Evolutionary conservation across 768 basidiomycete genomes (phyloP), one percentile per base, ranked within the genome.

Genomic region (Psilocybe cyanescens): DNA sequence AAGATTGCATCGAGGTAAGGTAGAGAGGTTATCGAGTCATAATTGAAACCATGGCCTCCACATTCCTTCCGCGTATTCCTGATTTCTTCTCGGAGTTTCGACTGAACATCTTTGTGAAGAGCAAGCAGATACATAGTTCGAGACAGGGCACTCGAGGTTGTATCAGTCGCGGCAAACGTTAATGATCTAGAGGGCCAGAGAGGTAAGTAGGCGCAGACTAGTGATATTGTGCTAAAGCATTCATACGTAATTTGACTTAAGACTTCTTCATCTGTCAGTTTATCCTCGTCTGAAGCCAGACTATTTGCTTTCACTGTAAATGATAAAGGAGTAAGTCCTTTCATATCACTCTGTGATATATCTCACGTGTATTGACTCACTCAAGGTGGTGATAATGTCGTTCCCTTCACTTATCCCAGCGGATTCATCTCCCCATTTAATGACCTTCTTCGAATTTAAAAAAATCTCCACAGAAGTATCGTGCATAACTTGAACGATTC

Each of bases 331-430:
- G 19, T 19, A 1, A 19, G 19, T 19, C 19, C 19, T 19, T 19
- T 19, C 19, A 19, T 19, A 19, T 19, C 19, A 19, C 19, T 19
- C 19, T 19, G 19, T 19, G 19, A 19, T 19, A 19, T 19, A 19
- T 19, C 19, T 19, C 19, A 19, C 19, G 19, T 19, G 19, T 19
- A 24, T 24, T 24, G 0, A 65, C 79, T 39, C 64, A 84, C 83
- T 68, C 9, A 83, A 68, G 30, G 81, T 72, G 57, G 78, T 83
- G 64, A 83, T 78, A 17, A 84, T 73, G 63, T 83, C 82, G 57
- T 79, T 80, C 16, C 80, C 79, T 59, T 73, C 70, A 79, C 71
- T 57, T 78, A 71, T 8, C 61, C 63, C 6, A 67, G 59, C 2
- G 76, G 64, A 2, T 70, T 75, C 24, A 73, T 71, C 33, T 79